A percentile compares a stretch with the other conserved stretches of the same genome.
Evolutionary conservation across 208 protist species (phyloP).

Genomic region (Leishmania lainsoni): DNA sequence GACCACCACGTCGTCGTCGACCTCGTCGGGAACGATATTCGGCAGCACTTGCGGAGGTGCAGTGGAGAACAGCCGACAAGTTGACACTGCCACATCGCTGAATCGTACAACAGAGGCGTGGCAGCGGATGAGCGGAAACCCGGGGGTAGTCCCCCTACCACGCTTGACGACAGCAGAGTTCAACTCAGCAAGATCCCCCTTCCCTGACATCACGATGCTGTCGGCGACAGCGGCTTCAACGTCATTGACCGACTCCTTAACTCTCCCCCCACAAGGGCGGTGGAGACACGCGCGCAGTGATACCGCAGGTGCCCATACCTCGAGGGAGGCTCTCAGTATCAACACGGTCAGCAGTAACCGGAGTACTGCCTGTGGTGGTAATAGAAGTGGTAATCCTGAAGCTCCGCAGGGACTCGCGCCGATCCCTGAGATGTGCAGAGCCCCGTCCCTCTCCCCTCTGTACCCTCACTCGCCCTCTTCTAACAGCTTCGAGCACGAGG

Average conservation of each 20-base stretch:
- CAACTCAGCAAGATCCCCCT: background rate
- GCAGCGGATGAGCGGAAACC: background rate
- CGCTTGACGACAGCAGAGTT: background rate
- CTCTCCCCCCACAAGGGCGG: background rate
- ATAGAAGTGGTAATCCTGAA: background rate
- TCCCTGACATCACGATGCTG: background rate
- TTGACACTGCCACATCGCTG: background rate
- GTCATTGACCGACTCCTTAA: background rate
- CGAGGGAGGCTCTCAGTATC: background rate
- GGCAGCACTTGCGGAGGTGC: background rate
- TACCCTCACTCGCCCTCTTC: background rate
- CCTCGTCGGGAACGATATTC: background rate
- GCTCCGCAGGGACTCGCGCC: background rate
- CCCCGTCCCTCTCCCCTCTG: background rate
- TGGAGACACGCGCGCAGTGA: background rate
- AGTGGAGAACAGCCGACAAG: background rate
- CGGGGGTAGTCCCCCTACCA: background rate
- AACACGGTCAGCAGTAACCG: background rate
- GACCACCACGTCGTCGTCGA: background rate
- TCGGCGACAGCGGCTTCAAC: slow-evolving; percentile 1
- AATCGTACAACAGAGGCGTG: background rate
- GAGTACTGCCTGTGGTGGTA: background rate
- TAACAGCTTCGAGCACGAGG: background rate
- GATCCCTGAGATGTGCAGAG: background rate
- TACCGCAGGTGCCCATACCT: background rate